Evolutionary conservation across 352 stramenopile genomes (phyloP).

Genomic region (Phytopythium litorale): DNA sequence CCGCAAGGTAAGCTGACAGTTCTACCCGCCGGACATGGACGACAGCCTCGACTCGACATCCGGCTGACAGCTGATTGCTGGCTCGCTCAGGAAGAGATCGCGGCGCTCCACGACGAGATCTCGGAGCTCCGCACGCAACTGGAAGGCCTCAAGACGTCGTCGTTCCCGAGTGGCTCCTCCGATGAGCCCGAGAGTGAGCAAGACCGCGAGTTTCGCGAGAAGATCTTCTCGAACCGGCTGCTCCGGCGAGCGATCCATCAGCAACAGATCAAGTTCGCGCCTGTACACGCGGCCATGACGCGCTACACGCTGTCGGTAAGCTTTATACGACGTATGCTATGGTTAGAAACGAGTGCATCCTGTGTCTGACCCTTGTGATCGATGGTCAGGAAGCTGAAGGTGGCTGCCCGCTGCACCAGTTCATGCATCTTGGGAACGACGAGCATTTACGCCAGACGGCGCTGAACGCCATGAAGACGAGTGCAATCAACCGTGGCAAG

Average conservation of each 20-base stretch:
- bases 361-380: not conserved
- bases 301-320: conserved; percentile 27
- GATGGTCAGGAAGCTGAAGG: conserved; percentile 10
- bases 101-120: conserved; percentile 25
- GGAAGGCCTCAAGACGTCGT: conserved; percentile 17
- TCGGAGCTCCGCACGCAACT: conserved; percentile 16
- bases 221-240: conserved; percentile 14
- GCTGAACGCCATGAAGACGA: conserved; percentile 23
- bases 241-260: conserved; percentile 13
- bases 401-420: conserved; percentile 22
- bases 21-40: no score
- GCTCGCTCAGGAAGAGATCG: conserved; percentile 21
- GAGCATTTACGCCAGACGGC: conserved; percentile 15
- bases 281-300: conserved; percentile 22
- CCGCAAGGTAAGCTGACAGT: conserved; percentile 15
- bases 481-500: conserved; percentile 25
- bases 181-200: conserved; percentile 11
- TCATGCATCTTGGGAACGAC: conserved; percentile 31
- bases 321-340: not conserved
- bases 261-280: conserved; percentile 23
- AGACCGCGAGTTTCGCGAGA: conserved; percentile 10
- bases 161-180: conserved; percentile 8
- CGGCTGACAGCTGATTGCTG: not conserved
- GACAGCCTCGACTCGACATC: not conserved
- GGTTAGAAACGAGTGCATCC: not conserved